Percentiles rank a stretch among this genome's conserved stretches.
Evolutionary conservation across 2,329 filamentous ascomycete species (phyloP).

Genomic region (Paecilomyces dactylethromorphus): DNA sequence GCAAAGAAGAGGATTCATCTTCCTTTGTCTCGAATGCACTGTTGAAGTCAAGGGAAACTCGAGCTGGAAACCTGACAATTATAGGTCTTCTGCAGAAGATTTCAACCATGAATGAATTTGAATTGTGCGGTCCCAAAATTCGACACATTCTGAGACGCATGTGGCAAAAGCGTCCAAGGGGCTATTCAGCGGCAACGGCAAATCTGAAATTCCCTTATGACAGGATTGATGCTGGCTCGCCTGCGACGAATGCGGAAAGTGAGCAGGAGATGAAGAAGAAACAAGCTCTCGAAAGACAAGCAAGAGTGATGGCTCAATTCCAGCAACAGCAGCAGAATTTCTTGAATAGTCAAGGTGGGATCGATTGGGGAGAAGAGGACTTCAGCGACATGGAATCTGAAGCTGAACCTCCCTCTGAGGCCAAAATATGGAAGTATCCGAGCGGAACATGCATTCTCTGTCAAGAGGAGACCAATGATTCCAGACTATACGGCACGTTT

Average conservation of each 20-base stretch:
- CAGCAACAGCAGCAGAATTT: conserved; percentile 97
- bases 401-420: conserved; percentile 49
- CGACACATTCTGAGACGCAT: conserved; percentile 75
- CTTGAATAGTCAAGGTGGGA: conserved; percentile 75
- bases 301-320: conserved; percentile 94
- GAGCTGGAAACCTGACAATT: conserved; percentile 40
- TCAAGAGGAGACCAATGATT: conserved; percentile 91
- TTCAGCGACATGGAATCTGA: conserved; percentile 57
- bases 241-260: conserved; percentile 56
- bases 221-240: conserved; percentile 72
- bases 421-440: conserved; percentile 83
- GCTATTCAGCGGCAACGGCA: conserved; percentile 63
- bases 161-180: conserved; percentile 70
- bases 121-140: conserved; percentile 78
- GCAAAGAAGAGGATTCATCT: conserved; percentile 34
- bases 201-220: conserved; percentile 61
- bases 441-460: conserved; percentile 91
- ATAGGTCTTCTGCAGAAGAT: conserved; percentile 48
- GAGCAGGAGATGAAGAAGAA: conserved; percentile 77
- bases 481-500: conserved; percentile 85
- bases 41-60: conserved; percentile 49
- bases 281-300: conserved; percentile 81
- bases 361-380: conserved; percentile 84
- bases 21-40: conserved; percentile 73
- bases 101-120: conserved; percentile 64